Conservation (phyloP, 1,139 yeast genomes). For the Kodamaea derodonti region DNA sequence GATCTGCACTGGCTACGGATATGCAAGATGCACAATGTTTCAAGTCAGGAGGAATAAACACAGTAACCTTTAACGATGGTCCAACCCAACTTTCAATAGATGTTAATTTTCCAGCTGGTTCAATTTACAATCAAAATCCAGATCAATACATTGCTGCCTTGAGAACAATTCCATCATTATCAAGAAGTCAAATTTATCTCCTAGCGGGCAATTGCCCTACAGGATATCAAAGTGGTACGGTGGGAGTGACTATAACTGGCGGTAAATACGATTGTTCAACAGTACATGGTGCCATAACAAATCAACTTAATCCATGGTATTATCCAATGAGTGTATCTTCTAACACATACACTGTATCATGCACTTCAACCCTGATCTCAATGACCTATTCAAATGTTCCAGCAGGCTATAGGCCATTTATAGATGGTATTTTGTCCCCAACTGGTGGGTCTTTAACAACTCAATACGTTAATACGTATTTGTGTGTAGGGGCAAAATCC, state of each 20-base stretch:
- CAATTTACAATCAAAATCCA: background rate
- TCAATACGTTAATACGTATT: conserved; percentile 11
- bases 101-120: conserved; percentile 13
- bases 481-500: conserved; percentile 9
- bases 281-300: conserved; percentile 19
- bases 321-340: conserved; percentile 12
- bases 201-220: conserved; percentile 19
- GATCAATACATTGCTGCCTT: conserved; percentile 1
- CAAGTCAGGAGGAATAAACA: conserved; percentile 17
- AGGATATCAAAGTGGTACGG: conserved; percentile 21
- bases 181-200: conserved; percentile 13
- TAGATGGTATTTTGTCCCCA: conserved; percentile 13
- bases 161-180: conserved; percentile 14
- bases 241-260: conserved; percentile 15
- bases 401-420: conserved; percentile 26
- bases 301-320: conserved; percentile 20
- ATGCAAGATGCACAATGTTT: conserved; percentile 17
- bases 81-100: conserved; percentile 12
- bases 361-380: conserved; percentile 11
- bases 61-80: conserved; percentile 25
- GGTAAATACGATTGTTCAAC: conserved; percentile 19
- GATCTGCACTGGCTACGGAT: conserved; percentile 16
- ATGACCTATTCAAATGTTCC: conserved; percentile 21
- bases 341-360: conserved; percentile 11
- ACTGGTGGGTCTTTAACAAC: conserved; percentile 2